Evolutionary conservation across 2,329 filamentous ascomycete genomes (phyloP).

Genomic region (Dendryphion nanum): DNA sequence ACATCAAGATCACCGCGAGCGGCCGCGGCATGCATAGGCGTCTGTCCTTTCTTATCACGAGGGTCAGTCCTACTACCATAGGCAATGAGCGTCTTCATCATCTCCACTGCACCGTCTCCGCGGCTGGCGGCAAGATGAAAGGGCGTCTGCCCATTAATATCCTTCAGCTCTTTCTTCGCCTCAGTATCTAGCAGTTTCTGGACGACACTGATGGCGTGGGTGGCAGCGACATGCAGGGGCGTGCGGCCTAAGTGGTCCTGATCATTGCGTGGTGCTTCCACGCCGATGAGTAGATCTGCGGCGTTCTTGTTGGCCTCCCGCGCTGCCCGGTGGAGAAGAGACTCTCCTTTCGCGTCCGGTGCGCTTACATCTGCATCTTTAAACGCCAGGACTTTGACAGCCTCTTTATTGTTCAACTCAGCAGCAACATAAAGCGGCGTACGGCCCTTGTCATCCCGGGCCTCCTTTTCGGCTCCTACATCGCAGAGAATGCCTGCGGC

Average conservation of each 20-base stretch:
- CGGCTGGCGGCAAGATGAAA: background rate
- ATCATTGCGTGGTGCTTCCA: constrained; percentile 3
- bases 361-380: background rate
- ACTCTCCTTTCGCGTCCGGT: background rate
- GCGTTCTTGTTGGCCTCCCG: background rate
- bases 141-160: background rate
- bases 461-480: too few relatives aligned
- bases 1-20: background rate
- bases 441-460: background rate
- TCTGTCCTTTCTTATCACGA: background rate
- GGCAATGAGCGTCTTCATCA: background rate
- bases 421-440: background rate
- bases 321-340: background rate
- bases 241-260: constrained; percentile 8
- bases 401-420: background rate
- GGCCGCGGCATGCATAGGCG: background rate
- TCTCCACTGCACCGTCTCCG: background rate
- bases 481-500: too few relatives aligned
- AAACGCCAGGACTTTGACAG: background rate
- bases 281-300: background rate
- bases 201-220: constrained; percentile 8
- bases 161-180: background rate
- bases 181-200: background rate
- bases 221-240: constrained; percentile 1
- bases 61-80: background rate